phyloP scores from a whole-genome alignment of 257 asterid species.

The Datura wrightii region DNA sequence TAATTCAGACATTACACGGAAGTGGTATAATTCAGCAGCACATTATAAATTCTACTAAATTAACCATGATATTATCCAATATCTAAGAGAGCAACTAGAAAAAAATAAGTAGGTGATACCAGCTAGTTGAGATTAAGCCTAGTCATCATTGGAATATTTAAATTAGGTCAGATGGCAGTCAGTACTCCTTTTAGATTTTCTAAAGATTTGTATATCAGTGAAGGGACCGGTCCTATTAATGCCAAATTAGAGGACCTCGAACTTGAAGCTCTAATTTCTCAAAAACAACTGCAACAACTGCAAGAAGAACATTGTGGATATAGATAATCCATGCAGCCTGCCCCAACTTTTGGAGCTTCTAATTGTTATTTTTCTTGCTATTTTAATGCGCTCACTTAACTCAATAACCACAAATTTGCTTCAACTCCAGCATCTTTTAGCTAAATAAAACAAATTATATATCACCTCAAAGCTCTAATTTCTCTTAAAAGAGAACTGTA shows the following conservation, averaged over 20 bases:
- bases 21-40: neutral
- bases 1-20: neutral
- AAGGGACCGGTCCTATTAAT: too few relatives aligned
- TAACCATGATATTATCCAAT: neutral
- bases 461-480: neutral
- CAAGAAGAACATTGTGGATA: too few relatives aligned
- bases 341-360: too few relatives aligned
- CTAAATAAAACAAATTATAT: neutral
- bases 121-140: neutral
- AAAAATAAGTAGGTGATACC: neutral
- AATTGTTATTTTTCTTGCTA: too few relatives aligned
- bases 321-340: too few relatives aligned
- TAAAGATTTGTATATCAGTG: neutral
- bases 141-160: neutral
- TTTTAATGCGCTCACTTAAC: too few relatives aligned
- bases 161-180: neutral
- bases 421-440: too few relatives aligned
- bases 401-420: too few relatives aligned
- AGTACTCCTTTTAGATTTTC: neutral
- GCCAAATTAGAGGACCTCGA: neutral
- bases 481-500: neutral
- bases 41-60: neutral
- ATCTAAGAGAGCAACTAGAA: neutral
- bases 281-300: too few relatives aligned
- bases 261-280: too few relatives aligned